Conservation (phyloP, 495 filamentous ascomycete species). For the Neurospora tetrasperma region DNA sequence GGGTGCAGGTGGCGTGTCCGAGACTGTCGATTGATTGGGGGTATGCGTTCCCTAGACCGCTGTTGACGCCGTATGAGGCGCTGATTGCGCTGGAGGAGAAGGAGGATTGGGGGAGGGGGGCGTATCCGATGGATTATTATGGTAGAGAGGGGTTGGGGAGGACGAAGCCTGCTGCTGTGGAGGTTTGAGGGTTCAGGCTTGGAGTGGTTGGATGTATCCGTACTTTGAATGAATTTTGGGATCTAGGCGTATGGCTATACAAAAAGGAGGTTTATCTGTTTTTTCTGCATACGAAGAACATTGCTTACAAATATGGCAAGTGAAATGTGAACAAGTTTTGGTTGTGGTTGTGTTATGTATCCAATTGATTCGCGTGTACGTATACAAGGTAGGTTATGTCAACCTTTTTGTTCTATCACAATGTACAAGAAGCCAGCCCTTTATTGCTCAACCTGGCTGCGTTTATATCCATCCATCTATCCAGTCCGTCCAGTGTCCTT, state of each 20-base stretch:
- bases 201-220: neutral
- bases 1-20: constrained; percentile 97
- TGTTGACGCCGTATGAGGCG: constrained; percentile 92
- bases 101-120: constrained; percentile 64
- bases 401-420: neutral
- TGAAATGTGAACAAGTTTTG: neutral
- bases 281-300: neutral
- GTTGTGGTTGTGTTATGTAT: neutral
- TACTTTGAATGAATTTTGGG: neutral
- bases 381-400: neutral
- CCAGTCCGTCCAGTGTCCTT: neutral
- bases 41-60: constrained; percentile 81
- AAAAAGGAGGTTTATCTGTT: neutral
- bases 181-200: neutral
- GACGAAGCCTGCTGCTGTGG: constrained; percentile 39
- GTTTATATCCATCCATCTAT: neutral
- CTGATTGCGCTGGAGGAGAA: constrained; percentile 71
- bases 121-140: constrained; percentile 99
- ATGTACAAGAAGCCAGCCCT: neutral
- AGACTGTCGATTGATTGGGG: constrained; percentile 96
- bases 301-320: neutral
- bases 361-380: neutral
- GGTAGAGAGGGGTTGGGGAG: constrained; percentile 83
- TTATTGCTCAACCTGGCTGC: neutral
- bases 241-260: neutral